phyloP scores from a whole-genome alignment of 176 grass and related monocot species.

The Dactylis glomerata region DNA sequence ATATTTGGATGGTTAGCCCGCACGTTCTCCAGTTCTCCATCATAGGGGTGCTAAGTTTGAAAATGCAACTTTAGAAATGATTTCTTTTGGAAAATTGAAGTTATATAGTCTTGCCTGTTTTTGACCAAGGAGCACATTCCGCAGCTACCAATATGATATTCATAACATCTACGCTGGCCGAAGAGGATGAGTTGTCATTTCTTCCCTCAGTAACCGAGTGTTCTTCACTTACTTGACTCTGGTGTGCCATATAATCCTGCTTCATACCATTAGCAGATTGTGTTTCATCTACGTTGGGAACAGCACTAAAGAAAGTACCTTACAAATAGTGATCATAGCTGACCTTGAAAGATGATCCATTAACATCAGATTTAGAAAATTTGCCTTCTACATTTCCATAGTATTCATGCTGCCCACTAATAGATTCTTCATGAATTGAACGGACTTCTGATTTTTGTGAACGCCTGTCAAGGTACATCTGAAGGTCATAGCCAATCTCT shows the following conservation, averaged over 20 bases:
- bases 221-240: slow-evolving; percentile 26
- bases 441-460: slow-evolving; percentile 31
- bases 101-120: slow-evolving; percentile 77
- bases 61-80: slow-evolving; percentile 1
- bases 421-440: slow-evolving; percentile 31
- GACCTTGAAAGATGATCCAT: slow-evolving; percentile 37
- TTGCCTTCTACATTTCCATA: slow-evolving; percentile 33
- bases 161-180: slow-evolving; percentile 46
- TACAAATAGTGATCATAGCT: slow-evolving; percentile 26
- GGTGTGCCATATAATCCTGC: slow-evolving; percentile 12
- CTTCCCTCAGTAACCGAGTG: slow-evolving; percentile 41
- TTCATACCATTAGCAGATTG: slow-evolving; percentile 33
- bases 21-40: not conserved
- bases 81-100: not conserved
- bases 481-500: slow-evolving; percentile 25
- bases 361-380: slow-evolving; percentile 23
- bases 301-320: slow-evolving; percentile 30
- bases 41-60: slow-evolving; percentile 12
- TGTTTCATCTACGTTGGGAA: slow-evolving; percentile 34
- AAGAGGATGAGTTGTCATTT: slow-evolving; percentile 40
- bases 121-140: slow-evolving; percentile 97
- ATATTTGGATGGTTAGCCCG: not conserved
- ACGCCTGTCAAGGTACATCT: slow-evolving; percentile 32
- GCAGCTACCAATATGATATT: slow-evolving; percentile 81
- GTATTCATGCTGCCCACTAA: slow-evolving; percentile 19